Evolutionary conservation across 176 grass and related monocot genomes (phyloP), one percentile per base, ranked within the genome.

Genomic region (Musa acuminata): DNA sequence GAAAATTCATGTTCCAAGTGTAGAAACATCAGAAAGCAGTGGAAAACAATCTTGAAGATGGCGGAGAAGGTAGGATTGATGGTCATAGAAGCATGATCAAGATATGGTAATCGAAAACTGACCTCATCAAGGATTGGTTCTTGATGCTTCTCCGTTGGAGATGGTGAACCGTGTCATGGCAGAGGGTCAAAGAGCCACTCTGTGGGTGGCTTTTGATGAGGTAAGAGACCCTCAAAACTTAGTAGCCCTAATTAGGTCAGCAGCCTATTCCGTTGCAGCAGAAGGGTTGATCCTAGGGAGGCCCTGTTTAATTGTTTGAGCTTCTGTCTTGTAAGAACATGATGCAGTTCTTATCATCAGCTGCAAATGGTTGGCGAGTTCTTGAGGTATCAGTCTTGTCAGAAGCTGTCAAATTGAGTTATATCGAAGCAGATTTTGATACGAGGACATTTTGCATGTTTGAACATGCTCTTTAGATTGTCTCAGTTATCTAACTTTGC

Each of bases 171-270:
- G 75, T 77, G 69, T 92, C 13, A 84, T 58, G 73, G 52, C 89
- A 35, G 82, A 82, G 62, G 85, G 75, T 14, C 52, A 82, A 59
- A 92, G 87, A 64, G 89, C 87, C 9, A 89, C 89, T 9, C 67
- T 92, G 16, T 96, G 92, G 92, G 52, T 96, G 67, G 92, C 92
- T 50, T 84, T 96, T 71, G 92, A 96, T 75, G 92, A 96, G 84
- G 87, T 96, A 77, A 92, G 84, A 74, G 87, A 96, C 81, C 89
- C 92, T 80, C 92, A 96, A 83, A 96, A 96, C 82, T 82, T 96
- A 51, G 92, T 87, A 57, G 92, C 92, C 72, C 92, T 96, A 79
- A 89, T 96, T 71, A 84, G 92, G 74, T 96, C 35, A 43, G 35
- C 92, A 8, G 84, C 92, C 27, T 92, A 92, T 78, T 92, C 82